phyloP scores from a whole-genome alignment of 1,284 basidiomycete species.

The Blastosporella zonata region DNA sequence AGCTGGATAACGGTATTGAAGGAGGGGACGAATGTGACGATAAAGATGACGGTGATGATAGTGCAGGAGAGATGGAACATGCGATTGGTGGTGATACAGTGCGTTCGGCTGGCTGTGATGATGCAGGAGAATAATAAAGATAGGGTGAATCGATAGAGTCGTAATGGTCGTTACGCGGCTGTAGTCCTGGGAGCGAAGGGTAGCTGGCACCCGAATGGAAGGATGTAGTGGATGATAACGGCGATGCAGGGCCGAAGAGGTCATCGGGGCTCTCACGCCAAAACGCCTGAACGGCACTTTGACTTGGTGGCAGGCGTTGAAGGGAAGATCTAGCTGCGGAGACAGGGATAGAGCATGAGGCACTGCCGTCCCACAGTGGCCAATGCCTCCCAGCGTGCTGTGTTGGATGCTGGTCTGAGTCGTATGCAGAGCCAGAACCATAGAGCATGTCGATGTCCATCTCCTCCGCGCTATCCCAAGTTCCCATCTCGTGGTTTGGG shows the following conservation, averaged over 20 bases:
- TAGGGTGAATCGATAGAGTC: conserved; percentile 6
- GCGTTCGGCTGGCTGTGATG: conserved; percentile 19
- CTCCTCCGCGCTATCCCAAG: conserved; percentile 7
- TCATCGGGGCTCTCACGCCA: conserved; percentile 13
- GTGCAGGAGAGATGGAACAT: conserved; percentile 13
- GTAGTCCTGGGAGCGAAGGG: neutral
- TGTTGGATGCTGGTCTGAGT: neutral
- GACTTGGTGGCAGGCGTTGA: conserved; percentile 1
- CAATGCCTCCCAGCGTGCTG: conserved; percentile 4
- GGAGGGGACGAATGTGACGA: conserved; percentile 12
- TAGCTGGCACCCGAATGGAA: conserved; percentile 5
- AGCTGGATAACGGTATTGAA: conserved; percentile 1
- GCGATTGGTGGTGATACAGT: conserved; percentile 17
- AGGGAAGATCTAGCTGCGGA: conserved; percentile 15
- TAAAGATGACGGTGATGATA: conserved; percentile 11
- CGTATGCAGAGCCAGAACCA: neutral
- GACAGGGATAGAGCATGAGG: conserved; percentile 10
- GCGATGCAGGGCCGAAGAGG: conserved; percentile 13
- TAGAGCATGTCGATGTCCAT: conserved; percentile 5
- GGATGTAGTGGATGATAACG: conserved; percentile 7
- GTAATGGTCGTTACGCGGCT: conserved; percentile 9
- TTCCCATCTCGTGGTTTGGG: neutral
- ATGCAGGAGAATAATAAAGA: conserved; percentile 4
- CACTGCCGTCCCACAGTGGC: conserved; percentile 9
- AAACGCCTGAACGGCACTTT: conserved; percentile 1